These are phyloP conservation scores for Dentiscutata heterogama DNA, from an alignment of 371 early-diverging fungal species.

Conservation along the genomic window DNA sequence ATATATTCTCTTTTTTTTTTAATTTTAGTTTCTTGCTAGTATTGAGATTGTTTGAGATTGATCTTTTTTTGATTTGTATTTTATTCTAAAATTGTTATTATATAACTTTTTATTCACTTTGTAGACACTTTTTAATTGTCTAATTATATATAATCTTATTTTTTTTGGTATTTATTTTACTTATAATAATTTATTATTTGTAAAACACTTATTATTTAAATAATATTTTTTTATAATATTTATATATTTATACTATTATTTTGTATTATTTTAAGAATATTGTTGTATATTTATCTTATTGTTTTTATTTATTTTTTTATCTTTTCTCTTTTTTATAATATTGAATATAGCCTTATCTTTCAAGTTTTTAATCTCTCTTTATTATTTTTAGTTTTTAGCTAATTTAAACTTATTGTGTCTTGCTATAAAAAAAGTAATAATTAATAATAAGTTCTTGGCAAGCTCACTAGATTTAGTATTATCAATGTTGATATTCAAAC, in stretches of 20 bases:
- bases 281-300: not conserved
- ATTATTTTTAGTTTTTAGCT: not conserved
- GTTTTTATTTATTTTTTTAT: not conserved
- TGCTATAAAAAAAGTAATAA: not conserved
- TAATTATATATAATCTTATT: not conserved
- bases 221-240: not conserved
- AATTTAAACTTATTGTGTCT: not conserved
- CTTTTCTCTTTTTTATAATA: not conserved
- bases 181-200: not conserved
- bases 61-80: not conserved
- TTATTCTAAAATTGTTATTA: not conserved
- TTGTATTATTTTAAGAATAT: not conserved
- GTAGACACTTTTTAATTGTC: not conserved
- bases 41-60: not conserved
- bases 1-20: not conserved
- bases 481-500: too few relatives aligned
- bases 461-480: not conserved
- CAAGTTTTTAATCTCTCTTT: conserved; percentile 26
- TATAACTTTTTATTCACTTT: conserved; percentile 6
- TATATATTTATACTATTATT: not conserved
- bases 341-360: conserved; percentile 24
- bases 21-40: not conserved
- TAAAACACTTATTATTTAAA: not conserved
- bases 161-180: not conserved
- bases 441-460: not conserved